Evolutionary conservation across 176 grass and related monocot genomes (phyloP), one percentile per base, ranked within the genome.

Genomic region (Ampelocalamus luodianensis): DNA sequence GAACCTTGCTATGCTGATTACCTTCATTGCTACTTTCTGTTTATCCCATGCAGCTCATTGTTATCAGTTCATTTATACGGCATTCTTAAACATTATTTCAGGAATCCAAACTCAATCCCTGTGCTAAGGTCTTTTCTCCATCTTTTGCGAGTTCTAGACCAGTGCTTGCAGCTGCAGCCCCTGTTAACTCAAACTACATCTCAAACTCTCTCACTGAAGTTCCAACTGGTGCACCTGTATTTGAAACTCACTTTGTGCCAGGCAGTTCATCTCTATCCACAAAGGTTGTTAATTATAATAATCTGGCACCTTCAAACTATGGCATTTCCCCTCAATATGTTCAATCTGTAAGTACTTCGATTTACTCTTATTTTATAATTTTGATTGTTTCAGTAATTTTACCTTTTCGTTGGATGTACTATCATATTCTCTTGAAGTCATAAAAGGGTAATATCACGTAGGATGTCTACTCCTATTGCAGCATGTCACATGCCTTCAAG

Each of bases 101-200:
- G 95, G 89, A 90, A 82, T 98, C 88, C 51, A 98, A 95, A 85
- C 93, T 98, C 83, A 98, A 95, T 81, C 93, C 96, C 85, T 80
- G 74, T 66, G 96, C 96, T 68, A 92, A 88, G 84, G 79, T 85
- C 83, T 98, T 98, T 24, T 91, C 93, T 79, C 95, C 95, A 85
- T 93, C 89, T 84, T 83, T 88, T 88, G 49, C 84, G 53, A 98
- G 89, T 85, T 76, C 76, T 95, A 79, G 81, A 83, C 85, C 79
- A 34, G 14, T 79, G 63, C 16, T 63, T 68, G 71, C 85, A 85
- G 82, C 86, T 68, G 80, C 46, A 43, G 50, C 96, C 54, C 79
- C 80, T 76, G 70, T 75, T 43, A 92, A 87, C 91, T 72, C 82
- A 77, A 85, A 71, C 76, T 89, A 88, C 74, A 64, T 87, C 40